Evolutionary conservation across 306 rosid species (phyloP).

Genomic region (Quercus robur): DNA sequence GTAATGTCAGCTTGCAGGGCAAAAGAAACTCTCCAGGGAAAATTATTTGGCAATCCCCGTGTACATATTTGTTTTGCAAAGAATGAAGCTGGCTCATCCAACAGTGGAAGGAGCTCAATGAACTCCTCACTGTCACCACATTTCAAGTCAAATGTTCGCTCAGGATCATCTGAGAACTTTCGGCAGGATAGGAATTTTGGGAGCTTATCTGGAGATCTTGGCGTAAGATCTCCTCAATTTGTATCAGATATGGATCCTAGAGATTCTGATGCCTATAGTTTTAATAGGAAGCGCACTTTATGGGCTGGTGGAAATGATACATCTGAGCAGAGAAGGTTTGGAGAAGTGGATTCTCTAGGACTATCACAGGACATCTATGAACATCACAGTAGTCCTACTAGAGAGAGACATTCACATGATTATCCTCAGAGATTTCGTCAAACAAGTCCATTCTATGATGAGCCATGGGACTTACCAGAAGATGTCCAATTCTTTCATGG

Average conservation of each 20-base stretch:
- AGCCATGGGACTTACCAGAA: conserved; percentile 58
- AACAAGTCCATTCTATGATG: conserved; percentile 53
- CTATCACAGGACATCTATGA: conserved; percentile 53
- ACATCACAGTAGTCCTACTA: conserved; percentile 49
- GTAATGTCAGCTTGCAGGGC: conserved; percentile 73
- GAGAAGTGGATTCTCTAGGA: conserved; percentile 50
- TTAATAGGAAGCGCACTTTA: conserved; percentile 44
- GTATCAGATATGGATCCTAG: conserved; percentile 44
- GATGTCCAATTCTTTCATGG: conserved; percentile 48
- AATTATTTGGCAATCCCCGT: conserved; percentile 91
- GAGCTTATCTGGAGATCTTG: conserved; percentile 43
- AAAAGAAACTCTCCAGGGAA: conserved; percentile 73
- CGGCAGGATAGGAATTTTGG: conserved; percentile 40
- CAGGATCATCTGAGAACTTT: conserved; percentile 50
- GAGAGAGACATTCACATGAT: conserved; percentile 51
- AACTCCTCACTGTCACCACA: conserved; percentile 58
- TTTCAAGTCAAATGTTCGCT: conserved; percentile 43
- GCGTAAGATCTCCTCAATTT: conserved; percentile 49
- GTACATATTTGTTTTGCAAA: conserved; percentile 94
- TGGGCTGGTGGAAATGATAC: conserved; percentile 47
- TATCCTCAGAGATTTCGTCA: conserved; percentile 51
- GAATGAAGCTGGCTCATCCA: conserved; percentile 74
- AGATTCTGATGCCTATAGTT: conserved; percentile 53
- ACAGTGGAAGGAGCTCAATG: conserved; percentile 59
- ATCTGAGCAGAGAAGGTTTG: conserved; percentile 56